Evolutionary conservation across 1,139 yeast genomes (phyloP).

Genomic region (Yamadazyma friedrichii): DNA sequence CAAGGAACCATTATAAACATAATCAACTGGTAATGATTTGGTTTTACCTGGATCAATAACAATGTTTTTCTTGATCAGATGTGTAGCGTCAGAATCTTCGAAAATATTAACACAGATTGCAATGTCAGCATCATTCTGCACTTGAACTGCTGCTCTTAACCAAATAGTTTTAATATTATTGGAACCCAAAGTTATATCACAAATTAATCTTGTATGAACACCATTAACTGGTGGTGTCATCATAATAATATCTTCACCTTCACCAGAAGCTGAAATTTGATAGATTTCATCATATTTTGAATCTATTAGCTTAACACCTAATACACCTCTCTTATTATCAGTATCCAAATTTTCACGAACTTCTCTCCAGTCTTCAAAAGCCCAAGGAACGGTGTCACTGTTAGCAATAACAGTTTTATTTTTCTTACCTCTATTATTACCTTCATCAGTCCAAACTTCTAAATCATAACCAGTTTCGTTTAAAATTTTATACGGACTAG

Average conservation of each 20-base stretch:
- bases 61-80: slow-evolving; percentile 21
- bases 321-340: slow-evolving; percentile 55
- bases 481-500: slow-evolving; percentile 74
- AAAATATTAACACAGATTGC: slow-evolving; percentile 47
- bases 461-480: slow-evolving; percentile 86
- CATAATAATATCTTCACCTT: slow-evolving; percentile 78
- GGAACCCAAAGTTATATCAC: slow-evolving; percentile 66
- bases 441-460: slow-evolving; percentile 70
- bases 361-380: slow-evolving; percentile 90
- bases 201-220: slow-evolving; percentile 70
- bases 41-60: slow-evolving; percentile 52
- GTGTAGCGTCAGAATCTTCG: slow-evolving; percentile 12
- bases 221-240: slow-evolving; percentile 62
- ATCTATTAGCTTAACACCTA: slow-evolving; percentile 60
- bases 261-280: slow-evolving; percentile 68
- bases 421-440: slow-evolving; percentile 11
- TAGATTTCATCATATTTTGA: slow-evolving; percentile 55
- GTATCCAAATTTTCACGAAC: slow-evolving; percentile 79
- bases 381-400: slow-evolving; percentile 69
- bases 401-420: slow-evolving; percentile 37
- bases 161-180: slow-evolving; percentile 78
- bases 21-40: slow-evolving; percentile 70
- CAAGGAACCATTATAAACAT: slow-evolving; percentile 58
- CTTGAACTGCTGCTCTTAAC: slow-evolving; percentile 69
- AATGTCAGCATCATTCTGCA: slow-evolving; percentile 71